Evolutionary conservation across 345 rosid species (phyloP).

Genomic region (Salix suchowensis): DNA sequence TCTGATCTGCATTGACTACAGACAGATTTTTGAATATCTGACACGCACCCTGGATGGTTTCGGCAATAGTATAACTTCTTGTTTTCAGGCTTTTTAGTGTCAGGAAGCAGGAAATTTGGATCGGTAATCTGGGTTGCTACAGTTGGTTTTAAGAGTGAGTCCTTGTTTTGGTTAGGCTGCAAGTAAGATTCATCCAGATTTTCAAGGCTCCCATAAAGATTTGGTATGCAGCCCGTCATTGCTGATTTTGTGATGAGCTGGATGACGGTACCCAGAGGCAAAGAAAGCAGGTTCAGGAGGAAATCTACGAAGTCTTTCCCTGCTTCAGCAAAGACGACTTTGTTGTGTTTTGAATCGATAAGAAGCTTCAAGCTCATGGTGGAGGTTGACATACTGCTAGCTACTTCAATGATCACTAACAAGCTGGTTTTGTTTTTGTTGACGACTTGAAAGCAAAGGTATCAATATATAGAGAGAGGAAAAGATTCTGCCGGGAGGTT

Average conservation of each 20-base stretch:
- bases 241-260: neutral
- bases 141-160: fast-evolving
- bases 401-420: no score
- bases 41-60: no score
- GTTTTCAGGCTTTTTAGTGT: no score
- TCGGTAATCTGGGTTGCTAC: fast-evolving
- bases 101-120: no score
- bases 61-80: no score
- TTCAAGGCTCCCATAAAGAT: slow-evolving; percentile 10
- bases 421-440: neutral
- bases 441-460: no score
- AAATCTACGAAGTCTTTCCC: slow-evolving; percentile 1
- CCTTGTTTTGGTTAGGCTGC: neutral
- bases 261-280: neutral
- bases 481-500: no score
- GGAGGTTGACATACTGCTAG: no score
- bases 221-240: slow-evolving; percentile 5
- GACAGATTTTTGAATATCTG: no score
- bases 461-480: no score
- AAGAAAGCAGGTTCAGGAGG: neutral
- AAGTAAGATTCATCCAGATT: neutral
- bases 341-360: neutral
- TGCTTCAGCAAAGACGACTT: neutral
- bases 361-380: slow-evolving; percentile 10
- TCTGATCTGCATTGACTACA: no score